Base-by-base conservation (phyloP, 2,329 filamentous ascomycete species). In the Exophiala oligosperma region DNA sequence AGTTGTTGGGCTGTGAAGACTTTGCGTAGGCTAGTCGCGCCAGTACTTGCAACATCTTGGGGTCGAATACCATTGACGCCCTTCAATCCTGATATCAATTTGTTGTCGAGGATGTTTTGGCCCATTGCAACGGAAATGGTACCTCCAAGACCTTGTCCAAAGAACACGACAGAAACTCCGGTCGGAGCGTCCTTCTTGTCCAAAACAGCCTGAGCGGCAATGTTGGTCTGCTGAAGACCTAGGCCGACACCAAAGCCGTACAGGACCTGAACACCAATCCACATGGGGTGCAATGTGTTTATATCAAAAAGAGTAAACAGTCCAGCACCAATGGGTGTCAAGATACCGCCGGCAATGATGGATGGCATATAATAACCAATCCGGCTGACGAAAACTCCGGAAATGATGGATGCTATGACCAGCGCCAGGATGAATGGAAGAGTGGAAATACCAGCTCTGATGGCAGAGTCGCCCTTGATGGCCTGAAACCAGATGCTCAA, bases 1-100 rank as follows among this genome's bases (percentile, higher is more conserved):
- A 86, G 69, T 59, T 78, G 81, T 59, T 83, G 66, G 0, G 72
- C 63, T 0, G 79, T 74, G 32, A 90, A 82, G 1, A 75, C 68
- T 0, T 74, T 68, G 60, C 81, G 79, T 23, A 92, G 75, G 47
- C 48, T 54, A 14, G 58, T 56, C 2, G 58, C 52, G 17, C 59
- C 59, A 3, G 43, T 43, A 26, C 50, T 41, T 11, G 35, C 52
- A 12, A 61, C 38, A 17, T 49, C 29, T 6, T 41, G 49, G 6
- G 52, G 26, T 54, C 78, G 66, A 11, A 82, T 66, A 28, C 71
- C 73, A 0, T 77, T 76, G 1, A 71, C 53, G 5, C 43, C 28
- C 6, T 23, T 49, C 1, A 62, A 23, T n/a, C 57, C 51, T 1
- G 44, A 37, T 21, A 52, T 32, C 9, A 68, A 50, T n/a, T 60